Evolutionary conservation across 352 stramenopile species (phyloP).

Genomic region (Phytophthora quininea): DNA sequence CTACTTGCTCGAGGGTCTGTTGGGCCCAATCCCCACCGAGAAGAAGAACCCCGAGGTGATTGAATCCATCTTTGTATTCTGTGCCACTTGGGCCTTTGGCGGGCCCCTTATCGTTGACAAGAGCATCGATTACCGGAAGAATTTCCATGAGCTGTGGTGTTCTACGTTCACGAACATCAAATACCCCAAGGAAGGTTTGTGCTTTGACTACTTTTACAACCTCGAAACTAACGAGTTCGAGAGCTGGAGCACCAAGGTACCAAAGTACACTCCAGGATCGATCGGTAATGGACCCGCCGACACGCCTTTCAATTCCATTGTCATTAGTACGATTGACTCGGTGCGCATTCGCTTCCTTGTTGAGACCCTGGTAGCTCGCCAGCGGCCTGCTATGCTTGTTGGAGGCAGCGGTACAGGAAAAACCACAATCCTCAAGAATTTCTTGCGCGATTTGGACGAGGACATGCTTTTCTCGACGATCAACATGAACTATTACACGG

Average conservation of each 20-base stretch:
- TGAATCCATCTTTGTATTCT: slow-evolving; percentile 97
- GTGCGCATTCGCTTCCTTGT: slow-evolving; percentile 95
- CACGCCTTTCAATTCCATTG: slow-evolving; percentile 96
- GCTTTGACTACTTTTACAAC: slow-evolving; percentile 99
- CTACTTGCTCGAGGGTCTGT: slow-evolving; percentile 95
- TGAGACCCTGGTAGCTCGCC: slow-evolving; percentile 92
- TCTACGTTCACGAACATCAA: slow-evolving; percentile 86
- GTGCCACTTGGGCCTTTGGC: slow-evolving; percentile 96
- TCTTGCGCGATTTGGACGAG: slow-evolving; percentile 90
- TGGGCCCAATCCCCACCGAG: slow-evolving; percentile 81
- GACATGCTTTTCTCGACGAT: slow-evolving; percentile 97
- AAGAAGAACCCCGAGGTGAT: slow-evolving; percentile 94
- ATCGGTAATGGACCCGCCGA: slow-evolving; percentile 94
- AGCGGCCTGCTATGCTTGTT: slow-evolving; percentile 96
- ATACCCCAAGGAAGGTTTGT: slow-evolving; percentile 95
- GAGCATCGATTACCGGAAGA: slow-evolving; percentile 89
- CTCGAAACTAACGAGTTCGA: slow-evolving; percentile 92
- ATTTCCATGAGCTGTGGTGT: slow-evolving; percentile 88
- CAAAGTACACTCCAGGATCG: slow-evolving; percentile 87
- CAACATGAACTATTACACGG: slow-evolving; percentile 98
- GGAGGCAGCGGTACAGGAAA: slow-evolving; percentile 97
- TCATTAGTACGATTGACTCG: slow-evolving; percentile 96
- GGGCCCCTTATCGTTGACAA: slow-evolving; percentile 95
- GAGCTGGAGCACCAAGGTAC: slow-evolving; percentile 93
- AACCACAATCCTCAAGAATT: slow-evolving; percentile 97